A percentile compares a stretch with the other conserved stretches of the same genome.
Evolutionary conservation across 1,284 basidiomycete species (phyloP).

Genomic region (Tilletia caries): DNA sequence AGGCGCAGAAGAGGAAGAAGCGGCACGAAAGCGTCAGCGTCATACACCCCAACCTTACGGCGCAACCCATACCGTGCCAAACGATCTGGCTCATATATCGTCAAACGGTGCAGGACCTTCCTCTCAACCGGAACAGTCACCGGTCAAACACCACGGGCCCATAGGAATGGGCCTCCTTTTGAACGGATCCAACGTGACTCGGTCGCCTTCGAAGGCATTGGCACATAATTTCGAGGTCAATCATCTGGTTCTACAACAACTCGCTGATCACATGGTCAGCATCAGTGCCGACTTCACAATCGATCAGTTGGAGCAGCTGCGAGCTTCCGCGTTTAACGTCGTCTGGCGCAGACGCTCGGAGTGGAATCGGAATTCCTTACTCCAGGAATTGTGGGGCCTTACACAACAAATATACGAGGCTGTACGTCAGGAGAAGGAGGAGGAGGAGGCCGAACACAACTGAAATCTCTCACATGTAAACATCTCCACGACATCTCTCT

Average conservation of each 20-base stretch:
- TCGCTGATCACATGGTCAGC: constrained; percentile 24
- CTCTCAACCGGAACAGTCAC: too few relatives aligned
- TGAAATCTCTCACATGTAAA: not conserved
- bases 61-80: not conserved
- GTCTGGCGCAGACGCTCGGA: constrained; percentile 76
- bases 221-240: constrained; percentile 19
- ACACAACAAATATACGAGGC: constrained; percentile 19
- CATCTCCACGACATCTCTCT: not conserved
- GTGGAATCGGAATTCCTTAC: constrained; percentile 74
- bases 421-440: constrained; percentile 18
- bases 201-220: not conserved
- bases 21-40: not conserved
- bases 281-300: constrained; percentile 54
- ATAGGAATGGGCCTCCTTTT: constrained; percentile 3
- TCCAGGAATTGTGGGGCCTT: constrained; percentile 52
- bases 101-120: not conserved
- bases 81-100: not conserved
- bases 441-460: not conserved
- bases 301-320: constrained; percentile 88
- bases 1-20: not conserved
- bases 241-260: constrained; percentile 16
- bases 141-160: not conserved
- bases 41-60: not conserved
- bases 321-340: constrained; percentile 73
- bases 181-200: constrained; percentile 8